Evolutionary conservation across 2,329 filamentous ascomycete species (phyloP), one percentile per base, ranked within the genome.

Genomic region (Aspergillus fumigatus): DNA sequence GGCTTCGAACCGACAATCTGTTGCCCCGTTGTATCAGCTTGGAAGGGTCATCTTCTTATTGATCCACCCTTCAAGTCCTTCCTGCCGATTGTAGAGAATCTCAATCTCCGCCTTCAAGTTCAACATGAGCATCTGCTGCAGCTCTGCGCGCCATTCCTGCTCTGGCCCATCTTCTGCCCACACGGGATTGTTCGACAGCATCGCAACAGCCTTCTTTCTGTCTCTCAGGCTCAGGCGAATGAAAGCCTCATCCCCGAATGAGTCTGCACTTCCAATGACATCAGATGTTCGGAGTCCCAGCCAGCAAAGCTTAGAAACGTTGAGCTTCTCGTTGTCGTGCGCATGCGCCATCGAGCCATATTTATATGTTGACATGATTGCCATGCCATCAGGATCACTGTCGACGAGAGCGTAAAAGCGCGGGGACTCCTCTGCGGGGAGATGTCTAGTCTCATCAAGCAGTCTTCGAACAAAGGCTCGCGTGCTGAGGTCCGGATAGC

Each of bases 101-200:
- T 88, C 84, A 61, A 85, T 81, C 65, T 88, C 85, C 7, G 82
- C 83, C 65, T 88, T 88, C 48, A 82, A 60, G 60, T 84, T 83
- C 56, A 86, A 64, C 77, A 86, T 80, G 29, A 88, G 73, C 84
- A 88, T 86, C 2, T 70, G 68, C 67, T 86, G 85, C 61, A 87
- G 62, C 65, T 86, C 82, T 11, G 66, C 65, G 48, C 79, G 76
- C 77, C 79, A 80, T 32, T 72, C 72, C 7, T 61, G 63, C 55
- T 82, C 77, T 0, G 72, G 68, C 0, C 79, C 78, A 55, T 75
- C 66, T 50, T 76, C 77, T 2, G 69, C 69, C 63, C 77, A 78
- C 1, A 77, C 63, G 19, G 77, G 70, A 40, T 67, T 75, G 23
- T 67, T 72, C 25, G 72, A 73, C 47, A 87, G 73, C 82, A 87